Percentiles rank a stretch among this genome's conserved stretches.
Evolutionary conservation across 257 asterid species (phyloP).

Genomic region (Solanum chiquidenum): DNA sequence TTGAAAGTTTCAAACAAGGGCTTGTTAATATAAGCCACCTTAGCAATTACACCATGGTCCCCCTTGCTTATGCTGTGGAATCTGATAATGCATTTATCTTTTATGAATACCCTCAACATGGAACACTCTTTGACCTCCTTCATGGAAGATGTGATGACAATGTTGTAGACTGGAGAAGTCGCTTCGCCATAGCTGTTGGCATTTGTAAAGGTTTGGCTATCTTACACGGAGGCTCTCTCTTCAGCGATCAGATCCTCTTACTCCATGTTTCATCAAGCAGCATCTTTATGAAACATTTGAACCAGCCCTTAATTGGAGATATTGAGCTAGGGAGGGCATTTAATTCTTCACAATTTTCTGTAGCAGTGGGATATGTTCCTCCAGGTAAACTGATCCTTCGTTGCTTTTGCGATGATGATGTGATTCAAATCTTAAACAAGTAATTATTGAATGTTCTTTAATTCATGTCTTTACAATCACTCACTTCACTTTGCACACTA

Average conservation of each 20-base stretch:
- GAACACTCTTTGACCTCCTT: neutral
- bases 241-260: neutral
- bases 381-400: neutral
- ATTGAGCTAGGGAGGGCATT: neutral
- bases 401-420: neutral
- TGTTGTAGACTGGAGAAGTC: neutral
- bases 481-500: neutral
- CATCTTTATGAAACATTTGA: neutral
- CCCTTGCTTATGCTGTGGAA: neutral
- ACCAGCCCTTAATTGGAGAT: neutral
- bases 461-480: neutral
- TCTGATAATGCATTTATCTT: neutral
- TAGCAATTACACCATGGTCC: neutral
- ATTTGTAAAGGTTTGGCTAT: neutral
- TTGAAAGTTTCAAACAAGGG: neutral
- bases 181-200: neutral
- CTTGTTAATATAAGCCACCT: neutral
- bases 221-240: neutral
- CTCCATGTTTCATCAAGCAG: neutral
- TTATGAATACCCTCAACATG: constrained; percentile 5
- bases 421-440: neutral
- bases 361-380: constrained; percentile 4
- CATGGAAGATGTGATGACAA: neutral
- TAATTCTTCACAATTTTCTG: neutral
- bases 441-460: neutral